Evolutionary conservation across 192 early-diverging fungal genomes (phyloP).

Genomic region (Podila epicladia): DNA sequence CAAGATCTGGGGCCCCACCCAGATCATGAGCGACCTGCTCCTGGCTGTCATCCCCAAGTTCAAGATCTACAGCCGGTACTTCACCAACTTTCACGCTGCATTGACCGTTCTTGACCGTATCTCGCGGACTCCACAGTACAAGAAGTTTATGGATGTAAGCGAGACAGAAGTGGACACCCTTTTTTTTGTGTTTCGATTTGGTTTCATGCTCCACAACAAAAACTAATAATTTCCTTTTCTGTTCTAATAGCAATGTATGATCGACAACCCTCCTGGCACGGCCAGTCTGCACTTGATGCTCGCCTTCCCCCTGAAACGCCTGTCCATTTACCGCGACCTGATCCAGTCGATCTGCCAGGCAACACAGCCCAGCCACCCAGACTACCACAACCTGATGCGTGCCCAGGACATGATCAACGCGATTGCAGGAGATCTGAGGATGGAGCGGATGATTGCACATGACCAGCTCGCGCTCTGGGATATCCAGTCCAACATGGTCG

Average conservation of each 20-base stretch:
- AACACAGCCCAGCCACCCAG: constrained; percentile 35
- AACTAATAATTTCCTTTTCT: not conserved
- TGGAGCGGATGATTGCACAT: constrained; percentile 23
- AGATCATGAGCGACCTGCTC: constrained; percentile 47
- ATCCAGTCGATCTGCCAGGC: constrained; percentile 29
- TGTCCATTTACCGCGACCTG: constrained; percentile 31
- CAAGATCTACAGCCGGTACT: constrained; percentile 49
- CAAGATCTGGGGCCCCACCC: constrained; percentile 50
- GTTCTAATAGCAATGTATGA: constrained; percentile 22
- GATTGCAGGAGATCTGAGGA: constrained; percentile 19
- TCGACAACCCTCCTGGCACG: constrained; percentile 37
- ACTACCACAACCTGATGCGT: constrained; percentile 37
- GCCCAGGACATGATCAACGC: constrained; percentile 18
- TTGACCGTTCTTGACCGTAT: constrained; percentile 43
- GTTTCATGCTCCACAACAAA: not conserved
- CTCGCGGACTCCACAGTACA: constrained; percentile 33
- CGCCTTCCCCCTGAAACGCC: constrained; percentile 29
- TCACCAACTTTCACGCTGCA: constrained; percentile 37
- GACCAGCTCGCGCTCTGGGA: constrained; percentile 43
- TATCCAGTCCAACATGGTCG: constrained; percentile 37
- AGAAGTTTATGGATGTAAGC: constrained; percentile 44
- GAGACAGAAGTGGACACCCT: not conserved
- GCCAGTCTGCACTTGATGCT: constrained; percentile 44
- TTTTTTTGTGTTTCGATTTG: not conserved
- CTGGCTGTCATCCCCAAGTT: constrained; percentile 36